Evolutionary conservation across 78 protist genomes (phyloP), one percentile per base, ranked within the genome.

Genomic region (Speleostelium caveatum): DNA sequence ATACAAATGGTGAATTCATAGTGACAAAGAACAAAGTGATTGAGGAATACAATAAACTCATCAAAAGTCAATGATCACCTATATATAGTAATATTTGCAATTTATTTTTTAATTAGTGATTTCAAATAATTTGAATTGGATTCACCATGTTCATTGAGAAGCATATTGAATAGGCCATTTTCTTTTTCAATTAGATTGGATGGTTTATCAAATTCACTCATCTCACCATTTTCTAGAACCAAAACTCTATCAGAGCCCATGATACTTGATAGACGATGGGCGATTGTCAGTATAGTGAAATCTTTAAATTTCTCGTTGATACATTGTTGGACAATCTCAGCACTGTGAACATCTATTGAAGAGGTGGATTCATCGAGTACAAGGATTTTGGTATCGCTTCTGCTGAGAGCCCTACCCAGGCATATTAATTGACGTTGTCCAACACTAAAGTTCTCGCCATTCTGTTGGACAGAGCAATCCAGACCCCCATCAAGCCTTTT

Each of bases 401-500:
- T 67, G 17, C 96, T 94, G 26, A 96, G 61, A 1, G 98, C 98
- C 22, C 99, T 87, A 17, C 95, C 98, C 73, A 97, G 42, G 76
- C 98, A 97, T 36, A 98, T 33, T 65, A 98, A 95, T 91, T 97
- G 99, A 17, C 98, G 68, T 91, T 97, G 95, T 6, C 99, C 99
- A 26, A 89, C 96, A n/a, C 93, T 66, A 79, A 96, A 87, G 89
- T 98, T 98, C 16, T 88, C 90, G 33, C 98, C 98, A 51, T 73
- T 66, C 24, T 72, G 93, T 91, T 33, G 51, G 21, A 49, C 92
- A 60, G 61, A 22, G 10, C 71, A 21, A 72, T 55, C 83, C 24
- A 93, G n/a, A 51, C 87, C 86, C 55, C 80, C 80, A 22, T 33
- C 55, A 3, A 90, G 41, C 1, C 41, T 58, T 42, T 58, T 58